These are phyloP conservation scores for Silene conica DNA, from an alignment of 148 eudicot species.

Conservation along the genomic window DNA sequence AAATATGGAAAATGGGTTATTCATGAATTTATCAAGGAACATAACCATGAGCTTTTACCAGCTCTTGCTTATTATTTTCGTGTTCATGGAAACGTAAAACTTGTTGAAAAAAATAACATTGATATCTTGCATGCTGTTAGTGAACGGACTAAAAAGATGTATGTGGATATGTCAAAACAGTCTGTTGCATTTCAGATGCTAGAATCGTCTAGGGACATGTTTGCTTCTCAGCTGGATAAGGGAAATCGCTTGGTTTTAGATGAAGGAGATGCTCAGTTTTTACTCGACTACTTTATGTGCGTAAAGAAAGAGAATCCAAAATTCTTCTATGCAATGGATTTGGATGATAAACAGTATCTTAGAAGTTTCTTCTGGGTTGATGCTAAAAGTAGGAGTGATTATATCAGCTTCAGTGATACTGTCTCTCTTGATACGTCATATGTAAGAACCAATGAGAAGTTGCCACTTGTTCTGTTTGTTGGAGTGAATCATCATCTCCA, in stretches of 20 bases:
- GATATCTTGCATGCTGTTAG: slow-evolving; percentile 41
- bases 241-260: slow-evolving; percentile 42
- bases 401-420: slow-evolving; percentile 42
- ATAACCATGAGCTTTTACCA: slow-evolving; percentile 63
- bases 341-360: slow-evolving; percentile 43
- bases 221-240: slow-evolving; percentile 31
- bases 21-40: slow-evolving; percentile 53
- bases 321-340: slow-evolving; percentile 44
- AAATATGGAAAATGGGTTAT: slow-evolving; percentile 56
- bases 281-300: slow-evolving; percentile 46
- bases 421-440: slow-evolving; percentile 46
- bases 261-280: slow-evolving; percentile 46
- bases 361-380: slow-evolving; percentile 54
- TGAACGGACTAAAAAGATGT: slow-evolving; percentile 45
- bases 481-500: slow-evolving; percentile 57
- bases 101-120: slow-evolving; percentile 40
- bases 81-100: slow-evolving; percentile 38
- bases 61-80: slow-evolving; percentile 49
- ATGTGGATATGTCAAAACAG: slow-evolving; percentile 46
- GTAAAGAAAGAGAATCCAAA: slow-evolving; percentile 42
- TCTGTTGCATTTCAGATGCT: slow-evolving; percentile 29
- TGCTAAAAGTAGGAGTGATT: slow-evolving; percentile 51
- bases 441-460: slow-evolving; percentile 36
- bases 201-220: slow-evolving; percentile 25
- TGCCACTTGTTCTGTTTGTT: slow-evolving; percentile 41